phyloP scores from a whole-genome alignment of 129 eudicot species.

The Helianthus annuus region HanXRQr2.0-SUNRISE NC_035448.2:66130529-66131028 shows the following conservation, averaged over 20 bases:
- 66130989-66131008: neutral
- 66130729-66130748: neutral
- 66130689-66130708: neutral
- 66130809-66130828: neutral
- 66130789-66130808: neutral
- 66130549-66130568: no score
- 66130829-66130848: neutral
- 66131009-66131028: constrained; percentile 14
- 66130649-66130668: neutral
- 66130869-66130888: neutral
- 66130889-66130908: no score
- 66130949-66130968: neutral
- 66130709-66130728: neutral
- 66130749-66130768: neutral
- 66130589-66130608: no score
- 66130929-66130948: no score
- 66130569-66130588: neutral
- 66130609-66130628: no score
- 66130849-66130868: neutral
- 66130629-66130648: no score
- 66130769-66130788: neutral
- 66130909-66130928: neutral
- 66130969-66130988: constrained; percentile 13
- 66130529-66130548: no score
- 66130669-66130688: no score